Conservation (phyloP, 306 rosid genomes). For the Heteromeles arbutifolia region DNA sequence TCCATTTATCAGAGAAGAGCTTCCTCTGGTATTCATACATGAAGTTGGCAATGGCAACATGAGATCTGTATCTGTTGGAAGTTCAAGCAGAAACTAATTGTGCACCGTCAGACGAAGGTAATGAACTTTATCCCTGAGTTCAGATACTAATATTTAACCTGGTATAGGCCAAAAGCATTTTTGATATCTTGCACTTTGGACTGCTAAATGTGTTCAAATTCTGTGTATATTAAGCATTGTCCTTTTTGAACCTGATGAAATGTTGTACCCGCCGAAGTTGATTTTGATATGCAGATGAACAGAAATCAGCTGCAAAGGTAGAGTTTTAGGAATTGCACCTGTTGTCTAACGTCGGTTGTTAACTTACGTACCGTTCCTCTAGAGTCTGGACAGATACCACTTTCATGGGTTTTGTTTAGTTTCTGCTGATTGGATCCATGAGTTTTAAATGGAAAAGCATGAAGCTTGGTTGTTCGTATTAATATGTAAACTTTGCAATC, state of each 20-base stretch:
- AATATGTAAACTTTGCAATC: not conserved
- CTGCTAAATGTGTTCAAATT: not conserved
- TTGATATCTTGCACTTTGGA: not conserved
- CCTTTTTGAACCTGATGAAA: not conserved
- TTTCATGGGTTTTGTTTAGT: not conserved
- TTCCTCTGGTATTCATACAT: conserved; percentile 61
- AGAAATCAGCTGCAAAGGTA: not conserved
- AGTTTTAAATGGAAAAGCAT: not conserved
- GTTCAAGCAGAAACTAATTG: conserved; percentile 31
- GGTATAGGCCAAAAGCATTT: not conserved
- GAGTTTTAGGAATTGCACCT: not conserved
- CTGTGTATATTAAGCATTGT: not conserved
- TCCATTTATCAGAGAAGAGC: conserved; percentile 45
- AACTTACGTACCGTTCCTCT: not conserved
- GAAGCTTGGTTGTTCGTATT: not conserved
- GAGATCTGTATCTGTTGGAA: conserved; percentile 38
- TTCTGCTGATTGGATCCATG: not conserved
- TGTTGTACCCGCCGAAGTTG: not conserved
- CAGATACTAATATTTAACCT: not conserved
- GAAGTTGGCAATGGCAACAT: conserved; percentile 21
- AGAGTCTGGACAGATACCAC: not conserved
- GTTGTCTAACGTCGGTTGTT: not conserved
- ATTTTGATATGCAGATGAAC: not conserved
- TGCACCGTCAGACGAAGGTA: conserved; percentile 26
- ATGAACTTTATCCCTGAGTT: not conserved